Percentiles rank a stretch among this genome's conserved stretches.
Conservation (phyloP, 306 rosid genomes). For the peach (Prunus persica) region Prunus_persica_NCBIv2 NC_034016.1:242001-242500, state of each 20-base stretch:
- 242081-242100: background rate
- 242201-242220: background rate
- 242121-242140: background rate
- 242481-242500: slow-evolving; percentile 9
- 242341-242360: slow-evolving; percentile 70
- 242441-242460: slow-evolving; percentile 27
- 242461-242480: slow-evolving; percentile 21
- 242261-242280: background rate
- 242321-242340: slow-evolving; percentile 62
- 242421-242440: slow-evolving; percentile 27
- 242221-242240: background rate
- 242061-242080: background rate
- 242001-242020: background rate
- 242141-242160: background rate
- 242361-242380: slow-evolving; percentile 41
- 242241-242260: background rate
- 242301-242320: slow-evolving; percentile 94
- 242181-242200: background rate
- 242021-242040: background rate
- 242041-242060: background rate
- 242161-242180: background rate
- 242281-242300: slow-evolving; percentile 45
- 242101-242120: background rate
- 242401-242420: slow-evolving; percentile 25
- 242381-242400: slow-evolving; percentile 20